phyloP scores from a whole-genome alignment of 257 asterid genomes.

The Ophiorrhiza pumila region DNA sequence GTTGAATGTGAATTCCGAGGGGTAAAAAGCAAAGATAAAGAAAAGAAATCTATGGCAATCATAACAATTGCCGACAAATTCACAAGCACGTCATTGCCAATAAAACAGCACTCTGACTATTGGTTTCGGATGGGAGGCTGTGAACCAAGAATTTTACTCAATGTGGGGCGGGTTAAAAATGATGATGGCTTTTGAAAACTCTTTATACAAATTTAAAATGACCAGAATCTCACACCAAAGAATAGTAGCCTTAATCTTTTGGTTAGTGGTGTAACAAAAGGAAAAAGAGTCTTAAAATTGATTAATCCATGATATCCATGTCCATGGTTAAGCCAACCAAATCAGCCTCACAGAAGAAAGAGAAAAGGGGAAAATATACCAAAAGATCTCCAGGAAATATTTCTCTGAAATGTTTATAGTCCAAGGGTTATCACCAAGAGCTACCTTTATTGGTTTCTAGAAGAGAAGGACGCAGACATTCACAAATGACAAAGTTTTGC shows the following conservation, averaged over 20 bases:
- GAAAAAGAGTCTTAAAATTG: constrained; percentile 1
- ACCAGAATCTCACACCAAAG: background rate
- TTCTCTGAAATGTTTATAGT: background rate
- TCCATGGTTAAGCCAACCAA: constrained; percentile 1
- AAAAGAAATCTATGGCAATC: background rate
- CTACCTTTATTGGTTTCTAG: background rate
- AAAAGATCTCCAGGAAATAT: background rate
- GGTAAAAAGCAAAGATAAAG: background rate
- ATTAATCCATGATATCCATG: background rate
- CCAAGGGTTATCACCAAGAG: constrained; percentile 13
- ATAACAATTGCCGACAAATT: background rate
- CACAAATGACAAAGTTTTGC: background rate
- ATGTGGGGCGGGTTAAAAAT: background rate
- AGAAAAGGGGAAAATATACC: background rate
- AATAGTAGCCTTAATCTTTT: background rate
- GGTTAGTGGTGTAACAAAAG: constrained; percentile 8
- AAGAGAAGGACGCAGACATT: background rate
- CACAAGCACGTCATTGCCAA: background rate
- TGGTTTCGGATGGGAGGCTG: constrained; percentile 1
- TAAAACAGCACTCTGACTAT: background rate
- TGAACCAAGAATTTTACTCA: constrained; percentile 22
- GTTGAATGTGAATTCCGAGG: background rate
- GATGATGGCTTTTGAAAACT: background rate
- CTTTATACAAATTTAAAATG: background rate
- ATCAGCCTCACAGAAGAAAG: background rate